phyloP scores from a whole-genome alignment of 1,139 yeast species.

The Nakaseomyces nivariensis region DNA sequence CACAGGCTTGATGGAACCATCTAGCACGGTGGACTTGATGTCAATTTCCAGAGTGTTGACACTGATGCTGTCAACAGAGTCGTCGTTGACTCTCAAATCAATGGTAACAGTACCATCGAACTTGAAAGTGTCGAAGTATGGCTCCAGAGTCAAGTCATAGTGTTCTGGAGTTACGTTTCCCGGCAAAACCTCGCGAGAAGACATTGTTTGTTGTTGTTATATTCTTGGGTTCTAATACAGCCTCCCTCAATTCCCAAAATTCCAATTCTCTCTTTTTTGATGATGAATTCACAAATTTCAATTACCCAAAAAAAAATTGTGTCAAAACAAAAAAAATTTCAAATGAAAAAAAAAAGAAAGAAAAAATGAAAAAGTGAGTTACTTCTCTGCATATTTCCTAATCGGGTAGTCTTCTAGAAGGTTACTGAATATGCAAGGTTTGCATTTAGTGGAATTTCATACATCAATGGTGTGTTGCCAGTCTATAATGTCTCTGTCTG shows the following conservation, averaged over 20 bases:
- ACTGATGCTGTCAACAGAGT: constrained; percentile 14
- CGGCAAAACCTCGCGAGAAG: constrained; percentile 52
- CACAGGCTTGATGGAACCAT: constrained; percentile 29
- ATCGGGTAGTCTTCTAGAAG: neutral
- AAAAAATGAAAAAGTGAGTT: neutral
- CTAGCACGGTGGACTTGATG: constrained; percentile 41
- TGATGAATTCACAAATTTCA: neutral
- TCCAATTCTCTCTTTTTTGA: neutral
- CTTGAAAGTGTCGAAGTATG: constrained; percentile 56
- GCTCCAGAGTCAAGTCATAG: constrained; percentile 60
- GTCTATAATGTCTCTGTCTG: too few relatives aligned
- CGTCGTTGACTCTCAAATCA: constrained; percentile 48
- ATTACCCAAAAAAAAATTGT: neutral
- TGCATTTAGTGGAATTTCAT: too few relatives aligned
- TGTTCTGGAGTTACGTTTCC: constrained; percentile 58
- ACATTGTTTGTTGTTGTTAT: neutral
- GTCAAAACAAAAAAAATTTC: neutral
- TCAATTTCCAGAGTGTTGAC: constrained; percentile 58
- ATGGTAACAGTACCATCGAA: constrained; percentile 57
- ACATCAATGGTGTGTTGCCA: too few relatives aligned
- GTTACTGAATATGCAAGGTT: too few relatives aligned
- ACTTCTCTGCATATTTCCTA: constrained; percentile 1
- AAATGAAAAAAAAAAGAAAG: neutral
- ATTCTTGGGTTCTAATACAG: neutral
- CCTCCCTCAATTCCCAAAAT: too few relatives aligned